Base-by-base conservation (phyloP, 208 protist species). In the Strigomonas galati region DNA sequence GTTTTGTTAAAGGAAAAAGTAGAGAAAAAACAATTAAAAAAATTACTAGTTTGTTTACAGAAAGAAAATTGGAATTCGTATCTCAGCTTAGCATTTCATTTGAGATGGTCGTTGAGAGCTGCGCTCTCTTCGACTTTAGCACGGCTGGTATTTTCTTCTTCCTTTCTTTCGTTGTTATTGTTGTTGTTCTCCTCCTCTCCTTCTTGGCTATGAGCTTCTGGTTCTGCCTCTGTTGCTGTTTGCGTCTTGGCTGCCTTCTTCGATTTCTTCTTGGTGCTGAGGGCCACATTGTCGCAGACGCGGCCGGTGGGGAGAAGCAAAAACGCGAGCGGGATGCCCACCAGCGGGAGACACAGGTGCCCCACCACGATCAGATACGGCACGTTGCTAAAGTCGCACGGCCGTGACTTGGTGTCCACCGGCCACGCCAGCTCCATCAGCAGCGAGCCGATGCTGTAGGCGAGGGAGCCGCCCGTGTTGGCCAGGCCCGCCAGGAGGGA, bases 311-410 rank as follows among this genome's bases (percentile, higher is more conserved):
- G 88, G 44, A 94, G 67, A 46, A 89, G 46, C 60, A 89, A 57
- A 62, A 85, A 91, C 27, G 76, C 74, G 14, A 89, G 65, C 2
- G 85, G 83, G 24, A 94, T 78, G 49, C 66, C 61, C 26, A 90
- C 51, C 48, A 91, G 56, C 19, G 85, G 88, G n/a, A 73, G 59
- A 24, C 76, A 31, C 37, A 87, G 68, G 69, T 92, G 85, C 53
- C 83, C 81, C 0, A 85, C 58, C 57, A 91, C 60, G 55, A 94
- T 71, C 26, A 94, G 65, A 56, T 57, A 78, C 27, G 54, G 72
- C 44, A 89, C 65, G 57, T 90, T 87, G 67, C 17, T 72, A 74
- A 87, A 93, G 64, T 93, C 78, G 59, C 83, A 93, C 23, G 74
- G 73, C 32, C 54, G 62, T 12, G 37, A 49, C 4, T 68, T 60